Evolutionary conservation across 1,139 yeast species (phyloP), one percentile per base, ranked within the genome.

Genomic region (Lodderomyces beijingensis): DNA sequence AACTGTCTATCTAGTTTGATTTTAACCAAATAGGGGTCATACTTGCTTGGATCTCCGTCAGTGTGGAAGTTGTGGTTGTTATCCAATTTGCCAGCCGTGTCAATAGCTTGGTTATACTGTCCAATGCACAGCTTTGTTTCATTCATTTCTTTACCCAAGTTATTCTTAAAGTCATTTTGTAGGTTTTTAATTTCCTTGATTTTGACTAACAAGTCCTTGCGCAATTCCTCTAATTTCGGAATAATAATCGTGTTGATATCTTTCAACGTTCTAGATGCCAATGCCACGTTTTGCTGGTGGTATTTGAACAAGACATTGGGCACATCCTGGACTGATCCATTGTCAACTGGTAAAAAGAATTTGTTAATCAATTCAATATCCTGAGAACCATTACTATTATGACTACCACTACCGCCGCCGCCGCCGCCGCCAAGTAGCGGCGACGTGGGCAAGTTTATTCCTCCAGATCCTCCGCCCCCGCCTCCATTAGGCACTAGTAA

Each of bases 151-250:
- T 74, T 78, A 23, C 69, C 65, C 43, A 88, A 79, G 35, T 77
- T 74, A 50, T 82, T 84, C 48, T 81, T 82, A 59, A 89, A 89
- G 56, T 89, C 96, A 28, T 85, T 77, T 45, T 82, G 81, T 40
- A 88, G 62, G 35, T 83, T 74, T 52, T 79, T 83, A 47, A 89
- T 88, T 56, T 89, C 96, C 57, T 83, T 87, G 42, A 88, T 86
- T 53, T 89, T 88, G 32, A 86, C 79, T 40, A 83, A 59, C 40
- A 89, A 65, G 54, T 88, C 96, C 41, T 86, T 74, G 47, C 93
- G 74, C 47, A 89, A 68, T 48, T 85, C 95, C 51, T 87, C 96
- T 28, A 89, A 65, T 42, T 93, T 74, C 27, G 96, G 96, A 30
- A 89, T 76, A 12, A 87, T 76, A 23, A 77, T 72, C 30, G 67